phyloP scores from a whole-genome alignment of 352 stramenopile genomes.

The Pythium utonaiense region DNA sequence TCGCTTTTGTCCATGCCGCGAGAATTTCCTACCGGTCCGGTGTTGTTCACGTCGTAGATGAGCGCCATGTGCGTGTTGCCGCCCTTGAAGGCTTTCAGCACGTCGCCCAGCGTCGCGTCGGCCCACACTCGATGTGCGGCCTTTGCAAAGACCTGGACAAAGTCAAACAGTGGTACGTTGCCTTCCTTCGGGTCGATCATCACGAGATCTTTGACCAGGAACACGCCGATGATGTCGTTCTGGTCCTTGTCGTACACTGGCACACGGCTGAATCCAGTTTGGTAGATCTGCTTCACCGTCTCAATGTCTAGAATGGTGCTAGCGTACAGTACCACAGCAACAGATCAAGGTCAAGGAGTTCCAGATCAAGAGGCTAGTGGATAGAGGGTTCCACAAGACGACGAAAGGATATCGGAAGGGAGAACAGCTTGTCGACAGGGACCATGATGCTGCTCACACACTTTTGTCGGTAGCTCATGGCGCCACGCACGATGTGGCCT shows the following conservation, averaged over 20 bases:
- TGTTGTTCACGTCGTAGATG: conserved; percentile 81
- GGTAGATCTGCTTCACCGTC: conserved; percentile 78
- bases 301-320: conserved; percentile 48
- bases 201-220: conserved; percentile 94
- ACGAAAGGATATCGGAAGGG: conserved; percentile 63
- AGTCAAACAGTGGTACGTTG: conserved; percentile 79
- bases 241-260: conserved; percentile 95
- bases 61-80: conserved; percentile 66
- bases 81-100: conserved; percentile 77
- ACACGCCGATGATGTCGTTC: conserved; percentile 95
- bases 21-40: conserved; percentile 60
- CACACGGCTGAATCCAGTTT: conserved; percentile 92
- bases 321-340: conserved; percentile 27
- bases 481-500: conserved; percentile 94
- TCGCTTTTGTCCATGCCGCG: too few relatives aligned
- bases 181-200: conserved; percentile 65
- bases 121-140: conserved; percentile 68
- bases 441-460: conserved; percentile 91
- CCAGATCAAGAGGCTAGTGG: too few relatives aligned
- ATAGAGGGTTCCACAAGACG: background rate
- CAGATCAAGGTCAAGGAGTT: conserved; percentile 17
- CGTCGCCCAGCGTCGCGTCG: conserved; percentile 60
- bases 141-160: conserved; percentile 87
- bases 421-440: conserved; percentile 75
- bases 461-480: conserved; percentile 75